phyloP scores from a whole-genome alignment of 139 green algal genomes.

The Chlamydomonas eustigma region DNA sequence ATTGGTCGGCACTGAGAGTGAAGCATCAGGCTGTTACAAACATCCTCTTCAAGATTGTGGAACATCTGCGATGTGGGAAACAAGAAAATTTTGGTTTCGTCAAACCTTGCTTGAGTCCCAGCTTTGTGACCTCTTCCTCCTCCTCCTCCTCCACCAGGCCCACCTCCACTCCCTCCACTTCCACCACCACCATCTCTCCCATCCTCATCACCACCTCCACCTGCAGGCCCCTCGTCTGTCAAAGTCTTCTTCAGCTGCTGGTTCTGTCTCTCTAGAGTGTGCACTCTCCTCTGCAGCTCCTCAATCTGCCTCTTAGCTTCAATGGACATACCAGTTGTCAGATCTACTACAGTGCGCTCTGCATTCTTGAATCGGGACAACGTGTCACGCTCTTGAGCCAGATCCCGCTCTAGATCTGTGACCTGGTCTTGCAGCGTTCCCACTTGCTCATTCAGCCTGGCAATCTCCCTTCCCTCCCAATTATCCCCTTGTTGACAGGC shows the following conservation, averaged over 20 bases:
- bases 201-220: slow-evolving; percentile 3
- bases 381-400: neutral
- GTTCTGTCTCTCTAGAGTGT: slow-evolving; percentile 52
- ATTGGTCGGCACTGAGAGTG: no score
- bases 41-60: no score
- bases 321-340: slow-evolving; percentile 40
- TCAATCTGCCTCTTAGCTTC: slow-evolving; percentile 46
- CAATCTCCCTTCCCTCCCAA: slow-evolving; percentile 19
- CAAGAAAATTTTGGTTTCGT: no score
- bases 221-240: slow-evolving; percentile 6
- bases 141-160: no score
- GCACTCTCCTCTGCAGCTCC: slow-evolving; percentile 43
- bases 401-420: slow-evolving; percentile 14
- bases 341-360: slow-evolving; percentile 28
- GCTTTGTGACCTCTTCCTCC: no score
- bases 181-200: neutral
- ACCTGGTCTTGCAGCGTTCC: slow-evolving; percentile 19
- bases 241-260: slow-evolving; percentile 23
- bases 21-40: no score
- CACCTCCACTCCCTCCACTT: neutral
- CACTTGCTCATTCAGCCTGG: slow-evolving; percentile 22
- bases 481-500: no score
- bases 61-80: no score
- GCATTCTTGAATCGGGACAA: slow-evolving; percentile 33
- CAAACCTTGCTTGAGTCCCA: no score